Evolutionary conservation across 352 stramenopile species (phyloP).

Genomic region (Phytophthora meadii): DNA sequence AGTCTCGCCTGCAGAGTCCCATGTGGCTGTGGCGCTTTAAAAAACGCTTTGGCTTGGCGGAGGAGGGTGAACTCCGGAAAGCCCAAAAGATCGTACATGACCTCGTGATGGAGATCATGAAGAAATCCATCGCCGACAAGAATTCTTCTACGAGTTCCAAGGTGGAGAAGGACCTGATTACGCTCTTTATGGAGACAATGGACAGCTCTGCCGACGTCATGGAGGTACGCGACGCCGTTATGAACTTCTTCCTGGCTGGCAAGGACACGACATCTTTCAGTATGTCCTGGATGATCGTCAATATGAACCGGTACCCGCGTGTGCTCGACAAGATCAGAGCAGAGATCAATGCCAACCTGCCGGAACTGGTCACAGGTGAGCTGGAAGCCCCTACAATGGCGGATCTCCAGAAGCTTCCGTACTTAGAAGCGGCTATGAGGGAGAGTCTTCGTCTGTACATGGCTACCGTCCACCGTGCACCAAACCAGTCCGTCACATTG

Average conservation of each 20-base stretch:
- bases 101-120: conserved; percentile 45
- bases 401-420: conserved; percentile 59
- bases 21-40: conserved; percentile 59
- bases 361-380: conserved; percentile 22
- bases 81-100: conserved; percentile 35
- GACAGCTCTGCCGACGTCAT: conserved; percentile 32
- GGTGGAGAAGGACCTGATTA: conserved; percentile 50
- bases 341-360: conserved; percentile 55
- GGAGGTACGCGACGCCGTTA: conserved; percentile 65
- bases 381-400: conserved; percentile 41
- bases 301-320: conserved; percentile 70
- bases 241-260: conserved; percentile 80
- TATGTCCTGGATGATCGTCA: conserved; percentile 79
- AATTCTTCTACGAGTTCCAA: conserved; percentile 12
- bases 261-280: conserved; percentile 74
- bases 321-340: conserved; percentile 52
- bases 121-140: conserved; percentile 30
- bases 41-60: conserved; percentile 32
- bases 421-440: conserved; percentile 62
- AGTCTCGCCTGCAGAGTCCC: conserved; percentile 37
- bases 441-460: conserved; percentile 76
- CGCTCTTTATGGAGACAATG: conserved; percentile 45
- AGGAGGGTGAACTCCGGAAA: conserved; percentile 39
- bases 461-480: conserved; percentile 44
- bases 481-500: conserved; percentile 54